Evolutionary conservation across 225 moss, liverwort and hornwort genomes (phyloP).

Genomic region (Climacium dendroides): DNA sequence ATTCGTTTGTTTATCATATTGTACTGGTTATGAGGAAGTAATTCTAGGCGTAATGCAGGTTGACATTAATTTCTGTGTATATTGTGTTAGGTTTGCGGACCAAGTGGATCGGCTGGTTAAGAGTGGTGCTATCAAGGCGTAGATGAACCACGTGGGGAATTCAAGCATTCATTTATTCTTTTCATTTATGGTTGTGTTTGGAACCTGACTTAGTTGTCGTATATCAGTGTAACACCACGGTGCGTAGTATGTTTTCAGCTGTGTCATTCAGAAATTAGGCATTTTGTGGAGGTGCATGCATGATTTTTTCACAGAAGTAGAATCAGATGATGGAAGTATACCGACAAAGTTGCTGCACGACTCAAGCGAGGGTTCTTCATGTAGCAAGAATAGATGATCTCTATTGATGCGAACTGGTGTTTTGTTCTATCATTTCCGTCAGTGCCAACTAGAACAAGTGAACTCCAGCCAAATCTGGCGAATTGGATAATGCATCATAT

Average conservation of each 20-base stretch:
- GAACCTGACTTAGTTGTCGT: not conserved
- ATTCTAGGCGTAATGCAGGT: not conserved
- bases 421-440: not conserved
- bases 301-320: too few species aligned
- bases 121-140: conserved; percentile 16
- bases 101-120: conserved; percentile 25
- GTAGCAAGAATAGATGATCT: too few species aligned
- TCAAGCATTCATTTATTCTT: not conserved
- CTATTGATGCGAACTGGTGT: not conserved
- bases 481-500: not conserved
- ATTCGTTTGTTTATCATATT: not conserved
- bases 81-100: conserved; percentile 8
- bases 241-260: not conserved
- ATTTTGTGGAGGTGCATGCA: too few species aligned
- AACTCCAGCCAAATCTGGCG: too few species aligned
- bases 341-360: too few species aligned
- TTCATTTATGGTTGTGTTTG: not conserved
- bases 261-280: not conserved
- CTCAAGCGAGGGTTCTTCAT: too few species aligned
- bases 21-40: not conserved
- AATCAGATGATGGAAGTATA: too few species aligned
- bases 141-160: not conserved
- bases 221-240: not conserved
- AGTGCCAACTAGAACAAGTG: too few species aligned
- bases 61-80: not conserved